Evolutionary conservation across 1,284 basidiomycete genomes (phyloP), one percentile per base, ranked within the genome.

Genomic region (Entoloma clypeatum): DNA sequence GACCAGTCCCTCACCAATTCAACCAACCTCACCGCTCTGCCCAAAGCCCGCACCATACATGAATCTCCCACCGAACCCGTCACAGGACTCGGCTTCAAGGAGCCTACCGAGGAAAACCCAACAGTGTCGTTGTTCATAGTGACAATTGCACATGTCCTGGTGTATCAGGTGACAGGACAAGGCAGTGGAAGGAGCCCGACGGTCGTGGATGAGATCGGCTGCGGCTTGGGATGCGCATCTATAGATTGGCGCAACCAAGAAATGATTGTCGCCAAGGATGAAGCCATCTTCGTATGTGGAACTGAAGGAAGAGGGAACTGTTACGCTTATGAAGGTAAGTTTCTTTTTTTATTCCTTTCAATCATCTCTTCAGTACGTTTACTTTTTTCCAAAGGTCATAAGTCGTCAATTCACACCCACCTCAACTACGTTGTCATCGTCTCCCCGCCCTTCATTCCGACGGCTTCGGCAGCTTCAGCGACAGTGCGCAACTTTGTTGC

Each of bases 261-360:
- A 57, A 81, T 98, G 53, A 76, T 95, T 8, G 77, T 98, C 2
- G 95, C 93, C 0, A 70, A 89, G 41, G 90, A 96, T 39, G 95
- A 98, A 54, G 94, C 93, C 1, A 82, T 98, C 28, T 96, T 95
- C 55, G 71, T 90, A 6, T 92, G 90, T 57, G 83, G 86, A 0
- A 76, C 79, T 0, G 89, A 94, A 16, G 92, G 90, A 0, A 70
- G 93, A 40, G 86, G 90, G 1, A 78, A 86, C 0, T 93, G 87
- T 47, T 91, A 86, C 54, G 94, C 94, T 0, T 92, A 92, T 56
- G 92, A 96, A 71, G 92, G 92, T 85, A 43, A 33, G 60, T 29
- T n/a, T n/a, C 7, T 8, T 11, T 31, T 10, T 21, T 29, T 24
- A 30, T 6, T 26, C 13, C 5, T 32, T 3, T 10, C 23, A 5